These are phyloP conservation scores for Fistulifera solaris DNA, from an alignment of 108 stramenopile species.

Conservation along the genomic window DNA sequence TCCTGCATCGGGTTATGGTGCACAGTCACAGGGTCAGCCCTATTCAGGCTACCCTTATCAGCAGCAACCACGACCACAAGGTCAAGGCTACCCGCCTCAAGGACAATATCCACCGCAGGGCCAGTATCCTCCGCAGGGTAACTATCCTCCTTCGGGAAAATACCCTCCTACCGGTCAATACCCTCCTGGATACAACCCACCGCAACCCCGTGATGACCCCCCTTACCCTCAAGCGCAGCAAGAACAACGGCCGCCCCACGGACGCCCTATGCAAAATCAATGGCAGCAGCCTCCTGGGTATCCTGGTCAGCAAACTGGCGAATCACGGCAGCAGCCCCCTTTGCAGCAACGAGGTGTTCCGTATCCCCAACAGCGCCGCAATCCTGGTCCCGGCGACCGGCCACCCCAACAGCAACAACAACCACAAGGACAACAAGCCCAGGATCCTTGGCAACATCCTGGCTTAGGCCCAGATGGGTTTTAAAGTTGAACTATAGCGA, in stretches of 20 bases:
- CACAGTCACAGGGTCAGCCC: neutral
- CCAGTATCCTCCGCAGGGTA: neutral
- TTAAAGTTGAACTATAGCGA: neutral
- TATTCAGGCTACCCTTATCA: conserved; percentile 1
- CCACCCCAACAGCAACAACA: conserved; percentile 4
- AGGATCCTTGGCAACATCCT: conserved; percentile 2
- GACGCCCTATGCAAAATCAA: neutral
- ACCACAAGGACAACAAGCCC: neutral
- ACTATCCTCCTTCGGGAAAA: neutral
- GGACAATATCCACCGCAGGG: neutral
- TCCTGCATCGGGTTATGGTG: neutral
- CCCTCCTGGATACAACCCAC: conserved; percentile 10
- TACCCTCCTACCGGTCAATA: neutral
- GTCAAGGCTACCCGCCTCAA: conserved; percentile 4
- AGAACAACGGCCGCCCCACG: neutral
- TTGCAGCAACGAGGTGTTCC: neutral
- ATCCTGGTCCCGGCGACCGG: conserved; percentile 1
- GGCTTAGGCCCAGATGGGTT: neutral
- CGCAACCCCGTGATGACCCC: neutral
- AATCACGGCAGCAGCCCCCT: neutral
- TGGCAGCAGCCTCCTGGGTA: neutral
- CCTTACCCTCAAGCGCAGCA: neutral
- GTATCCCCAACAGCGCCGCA: conserved; percentile 1
- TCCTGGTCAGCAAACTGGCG: neutral
- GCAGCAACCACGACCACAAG: conserved; percentile 4